Conservation (phyloP, 306 rosid genomes). For the Castanospermum australe region DNA sequence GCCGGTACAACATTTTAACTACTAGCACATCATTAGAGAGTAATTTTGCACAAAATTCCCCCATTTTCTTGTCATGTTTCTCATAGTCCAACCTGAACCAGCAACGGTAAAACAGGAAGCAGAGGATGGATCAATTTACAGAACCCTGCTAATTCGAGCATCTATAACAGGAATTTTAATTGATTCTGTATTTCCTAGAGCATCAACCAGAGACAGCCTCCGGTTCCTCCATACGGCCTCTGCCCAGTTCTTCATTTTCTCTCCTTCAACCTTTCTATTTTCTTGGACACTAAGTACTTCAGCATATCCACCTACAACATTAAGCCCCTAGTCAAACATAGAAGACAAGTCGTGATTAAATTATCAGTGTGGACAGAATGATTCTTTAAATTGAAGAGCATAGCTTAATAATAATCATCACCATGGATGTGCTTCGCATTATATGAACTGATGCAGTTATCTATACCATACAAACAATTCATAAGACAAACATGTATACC, state of each 20-base stretch:
- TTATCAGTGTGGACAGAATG: not conserved
- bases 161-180: slow-evolving; percentile 52
- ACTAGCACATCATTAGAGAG: not conserved
- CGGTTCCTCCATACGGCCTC: slow-evolving; percentile 60
- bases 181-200: slow-evolving; percentile 53
- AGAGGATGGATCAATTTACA: slow-evolving; percentile 37
- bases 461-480: not conserved
- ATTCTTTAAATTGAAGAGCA: not conserved
- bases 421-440: not conserved
- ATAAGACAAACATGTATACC: not conserved
- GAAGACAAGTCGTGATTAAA: not conserved
- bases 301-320: slow-evolving; percentile 67
- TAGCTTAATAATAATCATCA: not conserved
- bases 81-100: slow-evolving; percentile 1
- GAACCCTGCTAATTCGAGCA: slow-evolving; percentile 65
- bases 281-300: slow-evolving; percentile 74
- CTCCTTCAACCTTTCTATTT: slow-evolving; percentile 76
- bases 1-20: not conserved
- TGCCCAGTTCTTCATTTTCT: slow-evolving; percentile 58
- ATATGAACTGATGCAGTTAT: not conserved
- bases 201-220: slow-evolving; percentile 69
- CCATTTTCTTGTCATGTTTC: not conserved
- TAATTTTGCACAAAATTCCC: not conserved
- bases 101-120: not conserved
- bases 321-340: slow-evolving; percentile 13